These are phyloP conservation scores for Torulaspora quercuum DNA, from an alignment of 805 yeast species.

Conservation along the genomic window DNA sequence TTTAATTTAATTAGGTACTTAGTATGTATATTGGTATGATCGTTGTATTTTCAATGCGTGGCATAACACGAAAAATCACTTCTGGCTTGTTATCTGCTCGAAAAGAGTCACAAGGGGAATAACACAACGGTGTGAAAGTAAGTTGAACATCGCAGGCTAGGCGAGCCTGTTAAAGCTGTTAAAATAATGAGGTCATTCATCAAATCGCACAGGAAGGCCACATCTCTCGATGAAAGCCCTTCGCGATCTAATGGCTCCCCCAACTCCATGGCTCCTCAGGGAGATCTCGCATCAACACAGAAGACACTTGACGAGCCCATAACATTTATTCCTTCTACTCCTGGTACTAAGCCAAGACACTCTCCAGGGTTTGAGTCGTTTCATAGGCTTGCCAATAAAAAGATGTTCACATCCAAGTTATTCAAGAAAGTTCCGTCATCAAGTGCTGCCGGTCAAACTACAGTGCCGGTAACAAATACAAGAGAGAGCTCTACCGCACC, in stretches of 20 bases:
- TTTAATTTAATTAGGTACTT: slow-evolving; percentile 41
- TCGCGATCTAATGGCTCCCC: slow-evolving; percentile 10
- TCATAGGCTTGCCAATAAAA: slow-evolving; percentile 30
- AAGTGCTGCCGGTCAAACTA: slow-evolving; percentile 10
- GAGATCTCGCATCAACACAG: slow-evolving; percentile 7
- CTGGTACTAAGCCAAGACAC: slow-evolving; percentile 15
- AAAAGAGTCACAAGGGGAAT: too few relatives aligned
- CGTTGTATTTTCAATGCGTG: too few relatives aligned
- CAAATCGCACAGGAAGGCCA: slow-evolving; percentile 39
- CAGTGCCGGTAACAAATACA: slow-evolving; percentile 1
- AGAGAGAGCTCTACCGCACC: slow-evolving; percentile 15
- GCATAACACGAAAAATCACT: slow-evolving; percentile 1
- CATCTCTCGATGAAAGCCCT: slow-evolving; percentile 32
- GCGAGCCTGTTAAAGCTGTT: neutral
- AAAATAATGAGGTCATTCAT: slow-evolving; percentile 39
- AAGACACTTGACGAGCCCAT: slow-evolving; percentile 19
- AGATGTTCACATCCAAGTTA: slow-evolving; percentile 29
- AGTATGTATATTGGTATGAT: too few relatives aligned
- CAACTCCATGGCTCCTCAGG: slow-evolving; percentile 1
- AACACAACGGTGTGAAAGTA: too few relatives aligned
- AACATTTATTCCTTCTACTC: slow-evolving; percentile 17
- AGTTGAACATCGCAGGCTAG: too few relatives aligned
- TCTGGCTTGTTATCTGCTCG: neutral
- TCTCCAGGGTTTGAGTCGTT: slow-evolving; percentile 33
- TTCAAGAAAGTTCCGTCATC: slow-evolving; percentile 29